Conservation (phyloP, 2,329 filamentous ascomycete genomes). For the Sclerotinia trifoliorum region DNA sequence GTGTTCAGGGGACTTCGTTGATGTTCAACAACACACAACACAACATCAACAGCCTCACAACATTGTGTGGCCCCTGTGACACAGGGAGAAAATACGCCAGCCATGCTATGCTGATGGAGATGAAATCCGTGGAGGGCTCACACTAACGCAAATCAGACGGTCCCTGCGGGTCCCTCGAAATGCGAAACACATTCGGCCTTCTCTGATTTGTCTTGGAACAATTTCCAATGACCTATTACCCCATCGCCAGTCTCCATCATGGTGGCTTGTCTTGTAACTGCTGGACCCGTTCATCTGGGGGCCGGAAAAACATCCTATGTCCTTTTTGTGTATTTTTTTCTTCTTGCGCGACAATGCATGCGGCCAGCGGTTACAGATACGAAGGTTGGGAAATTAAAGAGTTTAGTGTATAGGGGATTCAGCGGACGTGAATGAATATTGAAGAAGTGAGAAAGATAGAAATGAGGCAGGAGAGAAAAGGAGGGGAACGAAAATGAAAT, state of each 20-base stretch:
- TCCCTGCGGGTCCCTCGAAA: not conserved
- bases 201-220: constrained; percentile 19
- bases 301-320: not conserved
- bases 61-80: not conserved
- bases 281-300: not conserved
- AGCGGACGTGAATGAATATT: not conserved
- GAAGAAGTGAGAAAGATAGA: not conserved
- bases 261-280: constrained; percentile 12
- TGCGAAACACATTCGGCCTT: not conserved
- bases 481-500: not conserved
- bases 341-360: not conserved
- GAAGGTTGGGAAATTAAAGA: constrained; percentile 5
- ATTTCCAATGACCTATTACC: not conserved
- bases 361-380: constrained; percentile 16
- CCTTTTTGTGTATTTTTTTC: not conserved
- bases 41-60: constrained; percentile 1
- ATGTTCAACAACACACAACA: not conserved
- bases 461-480: not conserved
- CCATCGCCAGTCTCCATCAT: not conserved
- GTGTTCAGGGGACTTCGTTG: constrained; percentile 16
- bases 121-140: not conserved
- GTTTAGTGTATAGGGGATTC: not conserved
- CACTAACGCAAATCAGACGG: not conserved
- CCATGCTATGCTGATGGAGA: not conserved
- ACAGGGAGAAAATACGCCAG: not conserved